Conservation (phyloP, 345 rosid species). For the Turnera subulata region DNA sequence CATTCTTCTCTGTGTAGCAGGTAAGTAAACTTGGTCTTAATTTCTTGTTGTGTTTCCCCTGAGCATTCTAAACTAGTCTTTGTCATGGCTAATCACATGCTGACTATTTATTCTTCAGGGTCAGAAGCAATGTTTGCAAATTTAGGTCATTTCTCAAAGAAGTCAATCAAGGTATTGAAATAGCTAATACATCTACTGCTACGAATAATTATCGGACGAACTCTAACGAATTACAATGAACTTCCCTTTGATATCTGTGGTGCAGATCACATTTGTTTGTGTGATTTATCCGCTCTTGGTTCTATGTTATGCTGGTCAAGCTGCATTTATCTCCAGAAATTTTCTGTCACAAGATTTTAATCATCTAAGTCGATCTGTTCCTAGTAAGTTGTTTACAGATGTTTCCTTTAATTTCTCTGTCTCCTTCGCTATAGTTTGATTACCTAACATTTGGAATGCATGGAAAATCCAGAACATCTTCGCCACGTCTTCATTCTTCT, state of each 20-base stretch:
- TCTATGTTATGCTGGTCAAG: slow-evolving; percentile 55
- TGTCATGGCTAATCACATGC: not conserved
- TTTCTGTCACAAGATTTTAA: slow-evolving; percentile 22
- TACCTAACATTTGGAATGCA: slow-evolving; percentile 12
- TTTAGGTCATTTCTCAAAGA: slow-evolving; percentile 61
- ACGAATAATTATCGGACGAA: not conserved
- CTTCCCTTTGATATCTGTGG: slow-evolving; percentile 4
- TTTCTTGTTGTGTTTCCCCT: not conserved
- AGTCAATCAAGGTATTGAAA: slow-evolving; percentile 42
- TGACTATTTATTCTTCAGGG: slow-evolving; percentile 29
- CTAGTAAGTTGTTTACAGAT: slow-evolving; percentile 26
- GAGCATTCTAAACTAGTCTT: not conserved
- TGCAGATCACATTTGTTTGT: slow-evolving; percentile 49
- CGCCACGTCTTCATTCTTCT: slow-evolving; percentile 36
- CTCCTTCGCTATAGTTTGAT: not conserved
- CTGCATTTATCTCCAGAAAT: slow-evolving; percentile 52
- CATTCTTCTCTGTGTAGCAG: slow-evolving; percentile 56
- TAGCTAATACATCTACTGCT: not conserved
- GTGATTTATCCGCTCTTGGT: slow-evolving; percentile 48
- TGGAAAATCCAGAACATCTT: slow-evolving; percentile 29
- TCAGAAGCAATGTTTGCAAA: slow-evolving; percentile 67
- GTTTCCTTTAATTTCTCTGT: not conserved
- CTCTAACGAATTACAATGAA: not conserved
- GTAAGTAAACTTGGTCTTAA: slow-evolving; percentile 25
- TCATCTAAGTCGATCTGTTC: slow-evolving; percentile 44